Evolutionary conservation across 2,329 filamentous ascomycete species (phyloP).

Genomic region (Ceratocystis variospora): DNA sequence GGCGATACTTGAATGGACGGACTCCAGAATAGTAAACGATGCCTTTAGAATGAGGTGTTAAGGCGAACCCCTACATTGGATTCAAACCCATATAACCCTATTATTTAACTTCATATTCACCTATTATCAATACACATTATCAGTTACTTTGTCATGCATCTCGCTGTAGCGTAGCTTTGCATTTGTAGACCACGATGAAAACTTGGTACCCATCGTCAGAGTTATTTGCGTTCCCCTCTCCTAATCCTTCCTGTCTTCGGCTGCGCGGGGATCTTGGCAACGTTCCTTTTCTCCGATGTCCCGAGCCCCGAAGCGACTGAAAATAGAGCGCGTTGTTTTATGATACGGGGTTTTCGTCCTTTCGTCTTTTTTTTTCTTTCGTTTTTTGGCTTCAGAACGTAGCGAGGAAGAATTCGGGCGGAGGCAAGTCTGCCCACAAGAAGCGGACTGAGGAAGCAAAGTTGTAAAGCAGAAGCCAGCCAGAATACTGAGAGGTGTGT

Average conservation of each 20-base stretch:
- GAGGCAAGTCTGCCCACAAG: too few species aligned
- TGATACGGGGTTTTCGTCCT: too few species aligned
- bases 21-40: slow-evolving; percentile 32
- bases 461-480: too few species aligned
- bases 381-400: too few species aligned
- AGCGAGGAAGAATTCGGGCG: too few species aligned
- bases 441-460: background rate
- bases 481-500: too few species aligned
- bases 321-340: too few species aligned
- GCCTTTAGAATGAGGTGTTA: too few species aligned
- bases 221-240: background rate
- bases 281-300: slow-evolving; percentile 5
- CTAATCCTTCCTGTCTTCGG: background rate
- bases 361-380: too few species aligned
- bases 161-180: background rate
- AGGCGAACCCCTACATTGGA: too few species aligned
- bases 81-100: background rate
- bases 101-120: background rate
- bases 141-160: too few species aligned
- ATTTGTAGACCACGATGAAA: background rate
- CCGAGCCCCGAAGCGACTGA: background rate
- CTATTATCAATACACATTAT: background rate
- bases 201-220: background rate
- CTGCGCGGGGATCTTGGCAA: background rate
- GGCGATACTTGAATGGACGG: slow-evolving; percentile 48